phyloP scores from a whole-genome alignment of 2,329 filamentous ascomycete species.

The Coniochaeta sp. region DNA sequence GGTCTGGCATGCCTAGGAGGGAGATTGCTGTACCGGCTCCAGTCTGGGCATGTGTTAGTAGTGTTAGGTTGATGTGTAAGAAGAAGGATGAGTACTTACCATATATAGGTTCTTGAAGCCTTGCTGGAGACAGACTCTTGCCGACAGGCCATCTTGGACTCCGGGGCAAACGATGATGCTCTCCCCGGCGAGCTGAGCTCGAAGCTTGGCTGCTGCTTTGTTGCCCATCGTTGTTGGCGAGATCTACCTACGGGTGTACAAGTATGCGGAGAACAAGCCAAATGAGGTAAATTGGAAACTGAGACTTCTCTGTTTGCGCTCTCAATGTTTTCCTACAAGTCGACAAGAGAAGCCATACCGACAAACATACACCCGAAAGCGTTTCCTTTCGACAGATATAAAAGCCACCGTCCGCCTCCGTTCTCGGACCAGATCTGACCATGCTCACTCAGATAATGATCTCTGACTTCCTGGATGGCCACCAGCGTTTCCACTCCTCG shows the following conservation, averaged over 20 bases:
- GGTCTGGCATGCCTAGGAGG: constrained; percentile 53
- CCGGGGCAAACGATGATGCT: constrained; percentile 52
- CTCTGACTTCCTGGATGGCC: background rate
- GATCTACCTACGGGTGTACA: background rate
- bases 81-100: constrained; percentile 32
- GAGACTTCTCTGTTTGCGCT: background rate
- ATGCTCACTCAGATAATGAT: background rate
- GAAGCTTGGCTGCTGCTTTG: constrained; percentile 25
- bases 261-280: too few relatives aligned
- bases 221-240: constrained; percentile 14
- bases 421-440: background rate
- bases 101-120: constrained; percentile 62
- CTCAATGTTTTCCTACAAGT: background rate
- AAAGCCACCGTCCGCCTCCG: background rate
- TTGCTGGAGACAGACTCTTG: constrained; percentile 53
- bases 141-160: constrained; percentile 62
- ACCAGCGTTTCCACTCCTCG: background rate
- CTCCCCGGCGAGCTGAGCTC: constrained; percentile 29
- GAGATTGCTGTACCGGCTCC: constrained; percentile 57
- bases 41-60: constrained; percentile 31
- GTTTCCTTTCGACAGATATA: background rate
- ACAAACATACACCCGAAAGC: background rate
- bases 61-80: background rate
- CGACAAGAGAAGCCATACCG: background rate
- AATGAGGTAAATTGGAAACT: too few relatives aligned